Percentiles rank a stretch among this genome's conserved stretches.
These are phyloP conservation scores for barley (Hordeum vulgare) DNA, from an alignment of 176 grass and related monocot species.

Conservation along the genomic window DNA sequence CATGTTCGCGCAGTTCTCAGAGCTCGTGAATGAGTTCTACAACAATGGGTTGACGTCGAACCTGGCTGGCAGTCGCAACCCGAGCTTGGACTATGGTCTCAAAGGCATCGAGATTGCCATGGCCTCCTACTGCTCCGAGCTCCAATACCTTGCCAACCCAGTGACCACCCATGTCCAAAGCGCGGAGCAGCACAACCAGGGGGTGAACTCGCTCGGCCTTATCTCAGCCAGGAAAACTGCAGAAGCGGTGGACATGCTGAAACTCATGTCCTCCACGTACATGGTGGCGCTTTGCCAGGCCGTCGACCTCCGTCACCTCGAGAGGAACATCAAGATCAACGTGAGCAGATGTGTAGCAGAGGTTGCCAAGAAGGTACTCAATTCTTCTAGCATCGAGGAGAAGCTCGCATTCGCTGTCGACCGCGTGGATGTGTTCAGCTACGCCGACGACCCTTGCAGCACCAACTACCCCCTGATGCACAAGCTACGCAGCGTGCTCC, in stretches of 20 bases:
- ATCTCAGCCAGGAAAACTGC: constrained; percentile 76
- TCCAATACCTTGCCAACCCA: constrained; percentile 82
- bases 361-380: neutral
- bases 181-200: constrained; percentile 95
- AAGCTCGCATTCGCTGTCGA: neutral
- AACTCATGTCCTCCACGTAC: constrained; percentile 81
- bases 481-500: neutral
- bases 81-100: constrained; percentile 81
- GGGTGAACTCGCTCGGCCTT: constrained; percentile 84
- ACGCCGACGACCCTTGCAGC: neutral
- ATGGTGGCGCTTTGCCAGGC: constrained; percentile 69
- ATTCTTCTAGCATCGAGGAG: neutral
- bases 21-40: constrained; percentile 95
- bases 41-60: constrained; percentile 90
- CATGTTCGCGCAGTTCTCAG: constrained; percentile 95
- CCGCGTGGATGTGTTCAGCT: neutral
- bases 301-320: constrained; percentile 66
- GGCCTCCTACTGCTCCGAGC: constrained; percentile 88
- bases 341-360: constrained; percentile 6
- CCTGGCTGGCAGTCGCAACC: constrained; percentile 73
- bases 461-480: neutral
- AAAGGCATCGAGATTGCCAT: constrained; percentile 93
- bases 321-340: constrained; percentile 62
- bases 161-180: constrained; percentile 95
- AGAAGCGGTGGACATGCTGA: constrained; percentile 81